Base-by-base conservation (phyloP, 768 basidiomycete genomes). In the Lyophyllum shimeji region DNA sequence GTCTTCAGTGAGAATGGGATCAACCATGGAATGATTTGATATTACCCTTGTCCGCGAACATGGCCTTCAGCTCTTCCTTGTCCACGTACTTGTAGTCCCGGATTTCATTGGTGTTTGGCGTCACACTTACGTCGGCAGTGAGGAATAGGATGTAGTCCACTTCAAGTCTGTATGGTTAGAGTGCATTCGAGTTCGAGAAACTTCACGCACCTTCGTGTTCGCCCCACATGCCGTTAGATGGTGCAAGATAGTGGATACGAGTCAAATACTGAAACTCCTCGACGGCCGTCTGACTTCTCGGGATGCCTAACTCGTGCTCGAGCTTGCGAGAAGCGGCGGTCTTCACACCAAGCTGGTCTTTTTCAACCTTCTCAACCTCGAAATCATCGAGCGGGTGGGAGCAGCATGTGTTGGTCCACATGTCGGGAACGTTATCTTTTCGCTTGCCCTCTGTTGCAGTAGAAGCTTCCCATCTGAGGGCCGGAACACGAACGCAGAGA, bases 381-480 rank as follows among this genome's bases (percentile, higher is more conserved):
- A 94, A 92, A 73, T 98, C 97, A 63, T 92, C 87, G 48, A 99
- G 79, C 17, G 96, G 96, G 68, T 99, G 96, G 21, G 93, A 95
- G 75, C 96, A 99, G 70, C 97, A 99, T 7, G 97, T 98, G 73
- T 99, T 99, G 29, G 97, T 99, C 97, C 97, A 99, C 95, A 98
- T 95, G 64, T 92, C 82, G 97, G 97, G 76, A 99, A 99, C 7
- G 97, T 99, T 68, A 99, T 99, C 79, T 99, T 99, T 76, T 96
- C 95, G n/a, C 87, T 79, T 18, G 97, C 97, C 34, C 97, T 85
- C 71, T 94, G 93, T 70, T 99, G 97, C 44, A 99, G 81, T 24
- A 99, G 79, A 17, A 99, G 81, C 71, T 88, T 91, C 45, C 97
- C 97, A 70, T 98, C 94, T 12, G 85, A 85, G 2, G 97, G 97